A percentile compares a stretch with the other conserved stretches of the same genome.
Evolutionary conservation across 164 flowering plant genomes (phyloP).

Genomic region (Paratinospora sagittata): DNA sequence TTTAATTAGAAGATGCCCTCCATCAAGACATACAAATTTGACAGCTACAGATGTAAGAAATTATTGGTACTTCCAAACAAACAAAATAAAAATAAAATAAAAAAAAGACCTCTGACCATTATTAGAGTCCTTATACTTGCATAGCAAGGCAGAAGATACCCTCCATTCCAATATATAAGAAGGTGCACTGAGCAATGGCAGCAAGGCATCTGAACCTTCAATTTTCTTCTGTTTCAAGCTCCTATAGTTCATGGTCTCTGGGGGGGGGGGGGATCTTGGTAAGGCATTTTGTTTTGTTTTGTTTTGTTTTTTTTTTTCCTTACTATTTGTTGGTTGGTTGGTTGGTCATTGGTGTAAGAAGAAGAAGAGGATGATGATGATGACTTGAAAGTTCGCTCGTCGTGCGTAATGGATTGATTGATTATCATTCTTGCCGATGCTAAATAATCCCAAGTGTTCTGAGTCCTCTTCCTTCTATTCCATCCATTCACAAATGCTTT

Average conservation of each 20-base stretch:
- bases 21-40: no score
- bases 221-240: neutral
- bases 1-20: no score
- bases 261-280: neutral
- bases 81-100: no score
- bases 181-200: neutral
- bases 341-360: no score
- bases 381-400: constrained; percentile 5
- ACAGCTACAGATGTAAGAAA: no score
- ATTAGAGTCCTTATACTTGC: neutral
- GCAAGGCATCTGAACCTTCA: neutral
- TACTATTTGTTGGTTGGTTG: no score
- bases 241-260: neutral
- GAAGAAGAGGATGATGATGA: constrained; percentile 7
- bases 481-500: no score
- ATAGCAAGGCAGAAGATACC: neutral
- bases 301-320: no score
- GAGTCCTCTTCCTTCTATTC: constrained; percentile 4
- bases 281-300: neutral
- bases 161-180: neutral
- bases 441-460: neutral
- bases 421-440: constrained; percentile 6
- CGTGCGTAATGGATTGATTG: constrained; percentile 7
- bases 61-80: no score
- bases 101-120: no score